Base-by-base conservation (phyloP, 441 rosid species). In the Gossypium aridum region DNA sequence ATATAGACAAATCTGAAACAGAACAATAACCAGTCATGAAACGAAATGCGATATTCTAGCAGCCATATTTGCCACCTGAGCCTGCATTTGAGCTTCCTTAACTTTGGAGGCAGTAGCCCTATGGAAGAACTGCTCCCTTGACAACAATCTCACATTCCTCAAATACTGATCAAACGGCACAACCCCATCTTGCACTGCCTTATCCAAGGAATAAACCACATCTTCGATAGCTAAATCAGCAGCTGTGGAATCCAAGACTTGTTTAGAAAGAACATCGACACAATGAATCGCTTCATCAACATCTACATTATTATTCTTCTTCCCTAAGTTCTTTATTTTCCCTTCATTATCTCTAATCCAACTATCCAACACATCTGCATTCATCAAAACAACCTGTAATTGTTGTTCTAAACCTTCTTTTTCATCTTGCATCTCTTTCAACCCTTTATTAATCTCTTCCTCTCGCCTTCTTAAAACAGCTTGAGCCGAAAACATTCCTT, bases 61-160 rank as follows among this genome's bases (percentile, higher is more conserved):
- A 31, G 99, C 97, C 86, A 94, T 94, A 47, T 73, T 80, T 9
- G 92, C 86, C 78, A 94, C 91, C 83, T 91, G 97, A 69, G 92
- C 90, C 78, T 94, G 97, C 97, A 96, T 90, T 84, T 96, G 98
- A 13, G 81, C 87, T 0, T 91, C 95, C 79, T 97, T 84, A 72
- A 93, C 92, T 83, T 96, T 96, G 0, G 90, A 81, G 3, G 85
- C 94, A 0, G 92, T 89, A n/a, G 98, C 99, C 61, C 95, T 75
- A 51, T 92, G 95, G 59, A 96, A 93, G 80, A 96, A 96, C 87
- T 96, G 99, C 63, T 96, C 97, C 14, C 99, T 87, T 0, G 99
- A 90, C 87, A 93, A 76, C 80, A 88, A 73, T 83, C 99, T 90
- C 57, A 95, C 92, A 78, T 82, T 92, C 89, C 94, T 89, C 89